A percentile compares a stretch with the other conserved stretches of the same genome.
phyloP scores from a whole-genome alignment of 2,329 filamentous ascomycete species.

The Zelopaecilomyces penicillatus region DNA sequence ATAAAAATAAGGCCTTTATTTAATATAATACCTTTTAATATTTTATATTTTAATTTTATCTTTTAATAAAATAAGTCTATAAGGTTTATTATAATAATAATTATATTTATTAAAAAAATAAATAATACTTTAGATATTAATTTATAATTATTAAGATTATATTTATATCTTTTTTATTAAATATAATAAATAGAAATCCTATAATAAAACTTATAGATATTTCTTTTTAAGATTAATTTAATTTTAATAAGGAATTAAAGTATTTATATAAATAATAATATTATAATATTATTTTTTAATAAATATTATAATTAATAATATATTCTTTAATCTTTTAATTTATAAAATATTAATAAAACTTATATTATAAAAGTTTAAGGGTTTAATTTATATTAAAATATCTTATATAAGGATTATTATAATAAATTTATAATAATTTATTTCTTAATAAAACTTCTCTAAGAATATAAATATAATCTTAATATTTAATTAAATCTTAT shows the following conservation, averaged over 20 bases:
- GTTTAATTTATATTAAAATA: slow-evolving; percentile 1
- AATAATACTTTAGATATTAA: not conserved
- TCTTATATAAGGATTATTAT: slow-evolving; percentile 5
- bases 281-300: not conserved
- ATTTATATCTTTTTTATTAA: not conserved
- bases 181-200: not conserved
- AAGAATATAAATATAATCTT: not conserved
- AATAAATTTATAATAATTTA: not conserved
- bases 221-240: not conserved
- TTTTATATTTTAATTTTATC: not conserved
- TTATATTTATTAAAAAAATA: not conserved
- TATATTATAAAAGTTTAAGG: not conserved
- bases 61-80: not conserved
- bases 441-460: not conserved
- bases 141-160: not conserved
- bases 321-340: not conserved
- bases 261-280: not conserved
- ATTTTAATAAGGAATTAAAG: not conserved
- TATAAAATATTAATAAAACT: not conserved
- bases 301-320: not conserved
- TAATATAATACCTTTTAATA: not conserved
- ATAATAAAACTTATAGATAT: not conserved
- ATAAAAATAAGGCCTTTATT: not conserved
- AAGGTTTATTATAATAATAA: not conserved
- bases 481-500: not conserved